Percentiles rank a stretch among this genome's conserved stretches.
Conservation (phyloP, 2,329 filamentous ascomycete species). For the Cytospora schulzeri region DNA sequence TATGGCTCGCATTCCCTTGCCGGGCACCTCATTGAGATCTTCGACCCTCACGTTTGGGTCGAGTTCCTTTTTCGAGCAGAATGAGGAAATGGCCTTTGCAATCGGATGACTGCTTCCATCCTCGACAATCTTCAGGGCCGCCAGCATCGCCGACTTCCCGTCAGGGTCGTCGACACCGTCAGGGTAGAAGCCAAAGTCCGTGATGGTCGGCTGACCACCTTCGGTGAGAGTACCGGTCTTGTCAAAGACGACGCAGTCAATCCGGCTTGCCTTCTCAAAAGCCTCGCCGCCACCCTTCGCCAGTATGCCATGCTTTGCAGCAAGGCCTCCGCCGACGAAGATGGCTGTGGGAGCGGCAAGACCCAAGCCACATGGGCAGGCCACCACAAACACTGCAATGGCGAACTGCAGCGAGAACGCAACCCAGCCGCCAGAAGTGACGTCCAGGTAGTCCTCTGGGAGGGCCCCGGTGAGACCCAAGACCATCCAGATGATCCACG, state of each 20-base stretch:
- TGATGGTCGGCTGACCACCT: conserved; percentile 71
- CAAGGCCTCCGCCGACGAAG: conserved; percentile 79
- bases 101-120: conserved; percentile 75
- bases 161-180: conserved; percentile 32
- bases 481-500: conserved; percentile 72
- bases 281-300: conserved; percentile 84
- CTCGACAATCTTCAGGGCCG: conserved; percentile 63
- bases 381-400: conserved; percentile 84
- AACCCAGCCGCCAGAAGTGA: conserved; percentile 63
- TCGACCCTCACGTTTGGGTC: conserved; percentile 38
- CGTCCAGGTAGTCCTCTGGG: conserved; percentile 57
- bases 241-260: conserved; percentile 83
- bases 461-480: conserved; percentile 63
- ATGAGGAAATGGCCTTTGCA: conserved; percentile 68
- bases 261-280: conserved; percentile 78
- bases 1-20: conserved; percentile 67
- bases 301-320: conserved; percentile 77
- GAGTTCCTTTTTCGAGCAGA: conserved; percentile 50
- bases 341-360: conserved; percentile 85
- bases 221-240: conserved; percentile 84
- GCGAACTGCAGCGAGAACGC: conserved; percentile 80
- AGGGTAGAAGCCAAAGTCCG: conserved; percentile 50
- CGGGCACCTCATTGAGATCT: conserved; percentile 66
- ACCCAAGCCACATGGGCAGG: conserved; percentile 81
- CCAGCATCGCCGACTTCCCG: conserved; percentile 44